phyloP scores from a whole-genome alignment of 768 basidiomycete genomes.

The Lentinula boryana region DNA sequence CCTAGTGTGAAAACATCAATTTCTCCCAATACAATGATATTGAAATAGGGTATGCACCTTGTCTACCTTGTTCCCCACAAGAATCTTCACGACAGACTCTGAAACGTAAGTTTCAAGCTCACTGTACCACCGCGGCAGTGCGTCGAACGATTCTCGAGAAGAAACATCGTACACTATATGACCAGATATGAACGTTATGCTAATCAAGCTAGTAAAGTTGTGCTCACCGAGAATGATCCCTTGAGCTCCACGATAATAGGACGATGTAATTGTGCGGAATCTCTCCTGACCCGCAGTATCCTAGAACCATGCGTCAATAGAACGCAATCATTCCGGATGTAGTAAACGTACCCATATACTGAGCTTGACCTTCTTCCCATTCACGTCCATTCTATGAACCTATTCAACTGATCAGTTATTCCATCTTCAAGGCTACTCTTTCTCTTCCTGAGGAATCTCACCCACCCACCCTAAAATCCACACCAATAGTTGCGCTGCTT shows the following conservation, averaged over 20 bases:
- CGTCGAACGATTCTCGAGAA: constrained; percentile 88
- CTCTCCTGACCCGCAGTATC: constrained; percentile 97
- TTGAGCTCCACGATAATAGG: constrained; percentile 89
- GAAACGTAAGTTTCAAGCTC: constrained; percentile 94
- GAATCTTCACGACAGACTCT: constrained; percentile 82
- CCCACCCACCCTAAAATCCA: constrained; percentile 71
- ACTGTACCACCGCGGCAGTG: constrained; percentile 87
- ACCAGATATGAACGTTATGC: background rate
- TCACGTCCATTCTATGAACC: constrained; percentile 87
- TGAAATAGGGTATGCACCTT: constrained; percentile 42
- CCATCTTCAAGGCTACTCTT: background rate
- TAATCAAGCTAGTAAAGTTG: background rate
- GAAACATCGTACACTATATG: constrained; percentile 88
- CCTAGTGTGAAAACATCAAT: constrained; percentile 36
- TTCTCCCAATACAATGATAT: background rate
- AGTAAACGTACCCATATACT: constrained; percentile 83
- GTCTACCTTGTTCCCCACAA: constrained; percentile 94
- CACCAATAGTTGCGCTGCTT: constrained; percentile 78
- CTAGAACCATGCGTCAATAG: constrained; percentile 30
- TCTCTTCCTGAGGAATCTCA: background rate
- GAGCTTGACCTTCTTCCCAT: constrained; percentile 81
- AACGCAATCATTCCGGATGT: background rate
- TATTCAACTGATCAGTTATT: constrained; percentile 18
- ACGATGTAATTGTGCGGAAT: constrained; percentile 91
- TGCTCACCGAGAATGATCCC: constrained; percentile 68